Percentiles rank a stretch among this genome's conserved stretches.
These are phyloP conservation scores for Ustanciosporium gigantosporum DNA, from an alignment of 1,284 basidiomycete genomes.

Conservation along the genomic window DNA sequence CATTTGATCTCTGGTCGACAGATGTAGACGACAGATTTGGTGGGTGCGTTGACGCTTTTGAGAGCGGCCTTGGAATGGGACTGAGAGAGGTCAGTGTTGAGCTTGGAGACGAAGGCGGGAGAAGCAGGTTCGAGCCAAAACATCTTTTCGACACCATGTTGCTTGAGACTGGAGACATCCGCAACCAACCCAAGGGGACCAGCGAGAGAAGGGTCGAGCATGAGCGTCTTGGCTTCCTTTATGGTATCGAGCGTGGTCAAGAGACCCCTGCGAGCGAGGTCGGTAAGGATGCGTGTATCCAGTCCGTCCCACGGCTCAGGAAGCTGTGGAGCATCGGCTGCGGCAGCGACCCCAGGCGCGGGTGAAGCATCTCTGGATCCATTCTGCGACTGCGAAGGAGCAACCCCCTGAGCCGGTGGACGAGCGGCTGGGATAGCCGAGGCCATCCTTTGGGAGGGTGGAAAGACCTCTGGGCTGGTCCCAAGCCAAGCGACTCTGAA, in stretches of 20 bases:
- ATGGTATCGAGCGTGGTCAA: constrained; percentile 43
- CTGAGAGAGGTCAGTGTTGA: constrained; percentile 8
- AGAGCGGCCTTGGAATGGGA: constrained; percentile 14
- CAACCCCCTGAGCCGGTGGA: too few relatives aligned
- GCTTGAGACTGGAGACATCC: constrained; percentile 88
- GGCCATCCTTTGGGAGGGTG: too few relatives aligned
- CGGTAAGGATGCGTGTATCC: constrained; percentile 34
- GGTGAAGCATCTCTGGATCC: too few relatives aligned
- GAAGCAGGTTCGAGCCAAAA: constrained; percentile 82
- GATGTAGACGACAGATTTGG: constrained; percentile 89
- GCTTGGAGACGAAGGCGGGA: constrained; percentile 29
- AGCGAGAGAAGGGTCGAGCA: constrained; percentile 82
- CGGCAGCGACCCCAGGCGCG: too few relatives aligned
- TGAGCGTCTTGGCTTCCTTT: constrained; percentile 77
- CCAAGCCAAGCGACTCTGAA: too few relatives aligned
- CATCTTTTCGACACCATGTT: constrained; percentile 99
- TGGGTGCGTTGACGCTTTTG: constrained; percentile 68
- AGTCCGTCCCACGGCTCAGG: constrained; percentile 35
- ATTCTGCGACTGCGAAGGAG: too few relatives aligned
- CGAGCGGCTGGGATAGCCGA: too few relatives aligned
- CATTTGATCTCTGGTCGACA: constrained; percentile 83
- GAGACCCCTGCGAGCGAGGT: constrained; percentile 39
- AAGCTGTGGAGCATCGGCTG: constrained; percentile 6
- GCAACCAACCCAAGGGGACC: constrained; percentile 91
- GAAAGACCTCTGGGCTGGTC: too few relatives aligned